Evolutionary conservation across 169 alveolate species (phyloP), one percentile per base, ranked within the genome.

Genomic region (Haemoproteus tartakovskyi): DNA sequence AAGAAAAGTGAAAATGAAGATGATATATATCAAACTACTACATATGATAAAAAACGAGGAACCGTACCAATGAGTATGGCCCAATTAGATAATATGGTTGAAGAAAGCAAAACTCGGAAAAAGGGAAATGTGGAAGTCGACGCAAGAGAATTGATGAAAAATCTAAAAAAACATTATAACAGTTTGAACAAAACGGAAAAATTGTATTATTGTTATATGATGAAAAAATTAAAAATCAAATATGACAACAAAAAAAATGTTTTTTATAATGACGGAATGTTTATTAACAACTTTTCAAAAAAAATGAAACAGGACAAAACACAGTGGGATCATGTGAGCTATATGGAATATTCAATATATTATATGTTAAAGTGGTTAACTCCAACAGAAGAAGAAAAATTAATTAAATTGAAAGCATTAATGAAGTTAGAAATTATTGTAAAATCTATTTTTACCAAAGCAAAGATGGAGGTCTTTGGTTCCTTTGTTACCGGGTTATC

Each of bases 341-440:
- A 67, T 16, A 4, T 67, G 21, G 82, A 67, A 26, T 67, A 67
- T 67, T 37, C 82, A 2, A 54, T 45, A 36, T 56, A 16, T 46
- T 67, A 67, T 33, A 52, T 67, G 12, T 38, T 67, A 16, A 57
- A 67, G 43, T 67, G 82, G 82, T 54, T 67, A 67, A 67, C 82
- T 9, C 74, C 82, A 14, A 67, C 74, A 1, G 43, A 46, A 33
- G 82, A 67, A 26, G 82, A 67, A 52, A 67, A 67, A 40, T 41
- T 67, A 46, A 41, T 67, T 26, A 67, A 67, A 33, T 22, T 24
- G 0, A 67, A 67, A 40, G 24, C 74, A 8, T 3, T 67, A 19
- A 1, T 67, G 14, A 67, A 54, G 46, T 51, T 67, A 46, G 82
- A 67, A 40, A n/a, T 67, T 3, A 22, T 37, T 3, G 82, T 67